phyloP scores from a whole-genome alignment of 768 basidiomycete genomes.

The Tulasnella sp. region DNA sequence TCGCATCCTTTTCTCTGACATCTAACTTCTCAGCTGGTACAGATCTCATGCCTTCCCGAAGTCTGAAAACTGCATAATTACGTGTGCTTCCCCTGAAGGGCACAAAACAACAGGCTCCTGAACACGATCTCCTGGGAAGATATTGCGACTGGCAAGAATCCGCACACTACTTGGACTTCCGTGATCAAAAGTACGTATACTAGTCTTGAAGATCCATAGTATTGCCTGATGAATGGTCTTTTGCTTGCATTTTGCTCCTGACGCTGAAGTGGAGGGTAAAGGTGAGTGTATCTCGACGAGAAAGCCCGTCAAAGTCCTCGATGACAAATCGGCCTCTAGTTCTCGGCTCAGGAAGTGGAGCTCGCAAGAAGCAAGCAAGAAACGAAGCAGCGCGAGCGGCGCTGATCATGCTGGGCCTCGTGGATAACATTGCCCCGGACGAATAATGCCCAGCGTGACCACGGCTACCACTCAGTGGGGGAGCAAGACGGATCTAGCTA shows the following conservation, averaged over 20 bases:
- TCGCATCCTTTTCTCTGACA: too few relatives aligned
- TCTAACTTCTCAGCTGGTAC: too few relatives aligned
- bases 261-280: neutral
- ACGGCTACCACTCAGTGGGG: too few relatives aligned
- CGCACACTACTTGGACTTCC: neutral
- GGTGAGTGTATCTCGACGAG: neutral
- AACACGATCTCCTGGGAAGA: too few relatives aligned
- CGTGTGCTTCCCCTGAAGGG: too few relatives aligned
- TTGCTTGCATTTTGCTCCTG: neutral
- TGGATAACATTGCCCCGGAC: too few relatives aligned
- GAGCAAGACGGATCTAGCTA: too few relatives aligned
- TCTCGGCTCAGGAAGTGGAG: neutral
- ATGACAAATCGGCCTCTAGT: neutral
- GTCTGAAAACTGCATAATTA: too few relatives aligned
- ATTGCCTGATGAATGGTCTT: neutral
- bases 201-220: neutral
- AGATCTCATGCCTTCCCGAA: too few relatives aligned
- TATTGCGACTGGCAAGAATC: too few relatives aligned
- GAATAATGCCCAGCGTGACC: too few relatives aligned
- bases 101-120: too few relatives aligned
- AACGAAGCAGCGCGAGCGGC: neutral
- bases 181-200: neutral
- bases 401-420: neutral
- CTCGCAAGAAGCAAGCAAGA: neutral
- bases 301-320: neutral